Base-by-base conservation (phyloP, 2,329 filamentous ascomycete genomes). In the Diaporthe sp. region DNA sequence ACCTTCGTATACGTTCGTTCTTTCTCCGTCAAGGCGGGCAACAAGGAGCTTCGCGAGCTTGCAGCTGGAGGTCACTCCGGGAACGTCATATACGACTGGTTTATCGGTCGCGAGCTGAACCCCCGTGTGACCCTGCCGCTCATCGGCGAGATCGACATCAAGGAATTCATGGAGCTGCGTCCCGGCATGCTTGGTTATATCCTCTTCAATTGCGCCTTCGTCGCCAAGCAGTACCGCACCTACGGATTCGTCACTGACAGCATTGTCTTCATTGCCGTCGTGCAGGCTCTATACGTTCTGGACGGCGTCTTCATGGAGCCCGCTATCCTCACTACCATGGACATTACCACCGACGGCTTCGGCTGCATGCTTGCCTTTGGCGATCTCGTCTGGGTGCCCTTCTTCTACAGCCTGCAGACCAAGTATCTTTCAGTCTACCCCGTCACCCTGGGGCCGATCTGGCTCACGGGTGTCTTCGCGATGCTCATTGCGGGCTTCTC, bases 301-400 rank as follows among this genome's bases (percentile, higher is more conserved):
- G 96, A 98, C 82, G 92, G 92, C 10, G 91, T 95, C 78, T 95
- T 93, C 87, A 97, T 96, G 90, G 96, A 98, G 84, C 90, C 94
- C 0, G 94, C 95, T 2, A 94, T 98, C 77, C 87, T 98, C 78
- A 98, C 96, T 1, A 98, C 95, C 44, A 98, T 98, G 86, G 96
- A 98, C 82, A 94, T 98, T 79, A 98, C 93, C 71, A 94, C 92
- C 57, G 96, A 98, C 80, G 96, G 96, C 8, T 98, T 98, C 80
- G 96, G 96, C 72, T 95, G 95, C 87, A 98, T 98, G 96, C 89
- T 98, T 47, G 89, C 94, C 2, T 98, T 98, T 82, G 96, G 95
- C 74, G 96, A 98, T 81, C 88, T 98, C 8, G 94, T 94, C 77
- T 98, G 96, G 96, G 90, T 98, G 3, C 96, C 96, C 0, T 98